Evolutionary conservation across 768 basidiomycete genomes (phyloP), one percentile per base, ranked within the genome.

Genomic region (Pleurotus citrinopileatus): DNA sequence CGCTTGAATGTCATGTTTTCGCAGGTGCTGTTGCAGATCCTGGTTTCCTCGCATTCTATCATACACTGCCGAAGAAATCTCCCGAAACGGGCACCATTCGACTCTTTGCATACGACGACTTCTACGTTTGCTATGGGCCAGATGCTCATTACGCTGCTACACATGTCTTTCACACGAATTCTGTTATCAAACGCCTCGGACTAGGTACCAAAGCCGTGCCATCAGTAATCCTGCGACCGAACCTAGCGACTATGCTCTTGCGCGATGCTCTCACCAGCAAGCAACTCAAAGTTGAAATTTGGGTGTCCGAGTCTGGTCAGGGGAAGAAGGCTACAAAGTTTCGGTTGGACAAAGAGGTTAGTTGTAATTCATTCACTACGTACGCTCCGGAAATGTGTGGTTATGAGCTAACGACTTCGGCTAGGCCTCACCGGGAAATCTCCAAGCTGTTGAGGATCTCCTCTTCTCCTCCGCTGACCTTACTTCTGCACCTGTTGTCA

Each of bases 281-380:
- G 67, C 96, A 98, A 70, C 80, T 99, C 56, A 81, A 90, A 42
- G 82, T 98, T 3, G 94, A 99, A 67, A 96, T 99, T 43, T 96
- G 92, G 86, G 75, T 70, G 9, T 82, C 89, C 1, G 87, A 90
- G 59, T 73, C 80, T 4, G 85, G 84, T 0, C 82, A 86, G 55
- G 84, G 84, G 2, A 94, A 91, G 68, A 91, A 88, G 55, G 79
- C 80, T 5, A 65, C 77, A 2, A 89, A 85, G 63, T 98, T 95
- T 69, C 77, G 74, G 25, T 63, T 98, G 40, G 84, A 86, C 64
- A 94, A 94, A 70, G 86, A 87, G 84, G 92, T 83, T 65, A 42
- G 78, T 53, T 36, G 20, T 10, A 7, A 20, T 12, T 43, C n/a
- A 8, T 19, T 17, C 25, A 37, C 29, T 26, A 7, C 4, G 22